phyloP scores from a whole-genome alignment of 176 grass and related monocot species.

The Elaeis guineensis region DNA sequence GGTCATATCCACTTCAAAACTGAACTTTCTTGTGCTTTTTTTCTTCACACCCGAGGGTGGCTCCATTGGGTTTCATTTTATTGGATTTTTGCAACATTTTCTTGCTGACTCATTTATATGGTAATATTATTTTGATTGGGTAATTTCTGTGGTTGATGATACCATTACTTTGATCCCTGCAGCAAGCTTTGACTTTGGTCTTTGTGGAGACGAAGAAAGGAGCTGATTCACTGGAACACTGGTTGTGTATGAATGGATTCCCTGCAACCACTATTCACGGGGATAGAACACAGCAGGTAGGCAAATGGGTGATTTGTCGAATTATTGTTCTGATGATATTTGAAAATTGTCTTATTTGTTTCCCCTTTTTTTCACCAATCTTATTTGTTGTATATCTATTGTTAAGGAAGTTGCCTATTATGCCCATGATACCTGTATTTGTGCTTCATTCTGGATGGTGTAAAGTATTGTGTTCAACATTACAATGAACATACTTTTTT shows the following conservation, averaged over 20 bases:
- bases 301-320: background rate
- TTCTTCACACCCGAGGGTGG: no score
- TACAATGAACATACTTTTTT: no score
- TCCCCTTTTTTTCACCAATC: no score
- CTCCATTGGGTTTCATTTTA: no score
- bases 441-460: no score
- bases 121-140: background rate
- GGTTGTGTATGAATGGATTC: conserved; percentile 79
- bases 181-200: conserved; percentile 80
- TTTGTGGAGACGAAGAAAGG: conserved; percentile 97
- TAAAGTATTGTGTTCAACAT: no score
- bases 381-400: no score
- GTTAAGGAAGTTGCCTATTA: no score
- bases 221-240: conserved; percentile 88
- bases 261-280: conserved; percentile 97
- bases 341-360: no score
- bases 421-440: no score
- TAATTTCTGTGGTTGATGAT: background rate
- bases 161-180: conserved; percentile 24
- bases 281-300: conserved; percentile 78
- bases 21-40: no score
- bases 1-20: conserved; percentile 24
- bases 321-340: no score
- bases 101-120: background rate
- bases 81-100: background rate